Base-by-base conservation (phyloP, 2,329 filamentous ascomycete species). In the Epichloe sp. region DNA sequence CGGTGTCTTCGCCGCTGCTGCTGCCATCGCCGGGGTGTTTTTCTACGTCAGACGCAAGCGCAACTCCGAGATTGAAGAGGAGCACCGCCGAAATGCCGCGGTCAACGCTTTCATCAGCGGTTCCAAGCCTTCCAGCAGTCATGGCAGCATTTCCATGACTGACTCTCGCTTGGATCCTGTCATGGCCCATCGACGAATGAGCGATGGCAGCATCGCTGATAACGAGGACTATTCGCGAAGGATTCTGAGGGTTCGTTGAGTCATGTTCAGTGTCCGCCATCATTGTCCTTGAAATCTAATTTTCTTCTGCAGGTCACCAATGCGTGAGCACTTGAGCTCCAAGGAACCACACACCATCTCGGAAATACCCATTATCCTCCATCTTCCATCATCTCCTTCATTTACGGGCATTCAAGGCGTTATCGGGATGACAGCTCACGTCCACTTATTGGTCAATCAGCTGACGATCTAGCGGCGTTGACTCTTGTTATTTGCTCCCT, bases 151-250 rank as follows among this genome's bases (percentile, higher is more conserved):
- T 68, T 88, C 86, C 10, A 83, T 87, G 70, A 81, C 81, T 14
- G 91, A 97, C 64, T 83, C 86, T 42, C 82, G 91, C 51, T 80
- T 96, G 52, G 91, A 97, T 58, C 88, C 89, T 7, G 83, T 89
- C 57, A 83, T 94, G 77, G 83, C 85, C 53, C 80, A 89, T 59
- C 78, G 88, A 63, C 81, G 90, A 68, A 79, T 91, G 72, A 96
- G 91, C 70, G 88, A 93, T 62, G 91, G 91, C 59, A 96, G 90
- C 68, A 96, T 97, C 67, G 91, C 90, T 49, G 91, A 97, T 67
- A 94, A 96, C 70, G 83, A 95, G 70, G 91, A 97, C 68, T 97
- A 95, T 72, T 96, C 91, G 56, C 82, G 91, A 71, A 86, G 87
- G 71, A 96, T 97, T 69, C 79, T 97, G 64, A 87, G 94, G 82